phyloP scores from a whole-genome alignment of 139 green algal genomes.

The Auxenochlorella protothecoides region DNA sequence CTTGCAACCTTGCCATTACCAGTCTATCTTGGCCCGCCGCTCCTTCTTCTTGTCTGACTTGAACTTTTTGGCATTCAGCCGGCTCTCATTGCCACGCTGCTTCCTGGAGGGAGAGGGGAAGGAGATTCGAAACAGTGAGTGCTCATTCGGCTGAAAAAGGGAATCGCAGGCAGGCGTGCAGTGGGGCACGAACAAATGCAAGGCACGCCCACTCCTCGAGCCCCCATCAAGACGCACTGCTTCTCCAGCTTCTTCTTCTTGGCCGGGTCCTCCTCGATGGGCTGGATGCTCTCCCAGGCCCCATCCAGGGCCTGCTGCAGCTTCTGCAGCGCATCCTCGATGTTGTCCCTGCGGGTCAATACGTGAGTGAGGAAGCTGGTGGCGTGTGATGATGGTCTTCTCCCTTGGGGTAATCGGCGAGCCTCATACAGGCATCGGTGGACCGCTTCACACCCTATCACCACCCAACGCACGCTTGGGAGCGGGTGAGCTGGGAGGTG shows the following conservation, averaged over 20 bases:
- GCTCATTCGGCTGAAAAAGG: no score
- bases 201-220: no score
- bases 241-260: constrained; percentile 62
- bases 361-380: not conserved
- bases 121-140: no score
- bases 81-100: constrained; percentile 62
- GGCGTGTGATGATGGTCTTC: not conserved
- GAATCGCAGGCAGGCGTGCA: no score
- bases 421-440: no score
- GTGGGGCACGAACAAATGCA: no score
- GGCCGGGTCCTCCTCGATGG: constrained; percentile 60
- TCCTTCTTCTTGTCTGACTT: constrained; percentile 68
- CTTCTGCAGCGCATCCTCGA: constrained; percentile 83
- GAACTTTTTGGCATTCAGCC: constrained; percentile 67
- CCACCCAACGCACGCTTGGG: constrained; percentile 57
- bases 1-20: constrained; percentile 1
- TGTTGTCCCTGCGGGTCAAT: constrained; percentile 58
- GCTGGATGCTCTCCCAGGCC: constrained; percentile 58
- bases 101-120: constrained; percentile 30
- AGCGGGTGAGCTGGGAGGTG: constrained; percentile 68
- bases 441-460: not conserved
- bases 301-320: constrained; percentile 74
- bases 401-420: no score
- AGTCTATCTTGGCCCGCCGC: constrained; percentile 51
- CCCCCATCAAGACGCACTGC: no score